Conservation (phyloP, 2,329 filamentous ascomycete genomes). For the Talaromyces sp. region DNA sequence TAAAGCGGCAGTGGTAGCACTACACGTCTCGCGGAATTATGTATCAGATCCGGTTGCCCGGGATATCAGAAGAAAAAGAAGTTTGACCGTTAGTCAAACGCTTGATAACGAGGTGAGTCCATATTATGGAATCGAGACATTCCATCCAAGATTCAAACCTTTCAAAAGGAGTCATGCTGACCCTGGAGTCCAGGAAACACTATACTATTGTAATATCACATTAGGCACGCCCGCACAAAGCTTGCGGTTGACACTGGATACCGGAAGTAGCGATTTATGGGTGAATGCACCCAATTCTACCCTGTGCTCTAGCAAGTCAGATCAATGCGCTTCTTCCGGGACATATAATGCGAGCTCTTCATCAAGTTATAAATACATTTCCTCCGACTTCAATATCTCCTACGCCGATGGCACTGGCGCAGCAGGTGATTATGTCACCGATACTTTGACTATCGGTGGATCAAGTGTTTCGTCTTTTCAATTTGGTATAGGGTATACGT, state of each 20-base stretch:
- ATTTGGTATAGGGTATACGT: constrained; percentile 59
- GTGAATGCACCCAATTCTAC: constrained; percentile 52
- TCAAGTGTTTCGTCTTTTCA: constrained; percentile 51
- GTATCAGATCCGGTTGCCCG: constrained; percentile 17
- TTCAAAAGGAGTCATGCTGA: neutral
- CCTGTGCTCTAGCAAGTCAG: constrained; percentile 42
- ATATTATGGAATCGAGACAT: neutral
- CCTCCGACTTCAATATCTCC: constrained; percentile 77
- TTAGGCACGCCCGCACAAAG: constrained; percentile 57
- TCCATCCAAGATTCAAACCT: neutral
- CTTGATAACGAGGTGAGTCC: constrained; percentile 53
- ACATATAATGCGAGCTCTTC: constrained; percentile 59
- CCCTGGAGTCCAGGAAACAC: constrained; percentile 41
- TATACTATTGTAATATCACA: constrained; percentile 58
- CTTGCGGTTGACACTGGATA: constrained; percentile 59
- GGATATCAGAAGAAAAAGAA: constrained; percentile 20
- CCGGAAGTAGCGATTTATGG: constrained; percentile 63
- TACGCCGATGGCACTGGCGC: constrained; percentile 81
- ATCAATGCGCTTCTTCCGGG: constrained; percentile 48
- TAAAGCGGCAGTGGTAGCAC: constrained; percentile 19
- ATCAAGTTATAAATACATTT: constrained; percentile 71
- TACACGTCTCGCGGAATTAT: constrained; percentile 18
- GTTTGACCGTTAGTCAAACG: constrained; percentile 37
- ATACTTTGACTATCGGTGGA: constrained; percentile 60
- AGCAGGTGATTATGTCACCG: constrained; percentile 73